These are phyloP conservation scores for Clathrospora elynae DNA, from an alignment of 2,329 filamentous ascomycete species.

Conservation along the genomic window DNA sequence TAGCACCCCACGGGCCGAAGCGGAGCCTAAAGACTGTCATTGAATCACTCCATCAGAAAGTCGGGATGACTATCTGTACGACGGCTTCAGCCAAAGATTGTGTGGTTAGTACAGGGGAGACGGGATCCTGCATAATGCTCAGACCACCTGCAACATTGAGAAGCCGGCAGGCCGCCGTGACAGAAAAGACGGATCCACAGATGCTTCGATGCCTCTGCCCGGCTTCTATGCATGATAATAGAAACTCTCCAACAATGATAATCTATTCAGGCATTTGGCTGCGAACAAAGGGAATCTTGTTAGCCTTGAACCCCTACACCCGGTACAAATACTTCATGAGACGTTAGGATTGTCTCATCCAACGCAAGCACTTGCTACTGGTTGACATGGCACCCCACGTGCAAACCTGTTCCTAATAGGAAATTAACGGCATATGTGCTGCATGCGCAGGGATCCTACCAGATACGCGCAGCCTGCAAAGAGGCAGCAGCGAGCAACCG, in stretches of 20 bases:
- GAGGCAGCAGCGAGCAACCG: constrained; percentile 25
- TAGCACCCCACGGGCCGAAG: constrained; percentile 20
- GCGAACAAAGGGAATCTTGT: too few relatives aligned
- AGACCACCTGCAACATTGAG: constrained; percentile 25
- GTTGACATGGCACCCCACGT: constrained; percentile 17
- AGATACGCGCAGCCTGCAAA: constrained; percentile 21
- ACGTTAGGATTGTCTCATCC: background rate
- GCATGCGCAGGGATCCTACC: constrained; percentile 6
- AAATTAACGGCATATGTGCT: constrained; percentile 8
- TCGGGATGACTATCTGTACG: constrained; percentile 32
- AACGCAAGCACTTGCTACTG: constrained; percentile 13
- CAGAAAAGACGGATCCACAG: background rate
- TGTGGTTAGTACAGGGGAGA: constrained; percentile 14
- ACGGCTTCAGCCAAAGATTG: constrained; percentile 34
- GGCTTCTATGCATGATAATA: constrained; percentile 28
- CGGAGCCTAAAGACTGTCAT: constrained; percentile 22
- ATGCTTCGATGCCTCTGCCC: constrained; percentile 20
- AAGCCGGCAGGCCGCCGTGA: constrained; percentile 11
- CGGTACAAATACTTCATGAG: background rate
- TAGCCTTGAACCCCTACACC: background rate
- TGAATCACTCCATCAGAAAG: constrained; percentile 20
- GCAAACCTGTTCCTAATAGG: constrained; percentile 23
- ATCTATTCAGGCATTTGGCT: too few relatives aligned
- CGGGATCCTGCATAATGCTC: constrained; percentile 35
- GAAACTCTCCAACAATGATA: constrained; percentile 13